Conservation (phyloP, 495 filamentous ascomycete species). For the Aspergillus bridgeri region DNA sequence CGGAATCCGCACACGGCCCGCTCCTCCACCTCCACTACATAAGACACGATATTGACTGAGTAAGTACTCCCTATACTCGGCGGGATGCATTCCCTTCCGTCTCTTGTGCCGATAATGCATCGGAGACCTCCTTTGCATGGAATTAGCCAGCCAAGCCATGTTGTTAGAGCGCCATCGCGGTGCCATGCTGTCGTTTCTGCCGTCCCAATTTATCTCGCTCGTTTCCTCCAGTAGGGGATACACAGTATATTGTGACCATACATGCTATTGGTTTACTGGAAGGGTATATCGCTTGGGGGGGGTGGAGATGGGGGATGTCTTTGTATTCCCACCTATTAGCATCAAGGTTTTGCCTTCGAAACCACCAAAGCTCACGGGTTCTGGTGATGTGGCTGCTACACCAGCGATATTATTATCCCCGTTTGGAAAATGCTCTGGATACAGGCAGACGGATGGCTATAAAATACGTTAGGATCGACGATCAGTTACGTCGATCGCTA, state of each 20-base stretch:
- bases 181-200: background rate
- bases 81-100: background rate
- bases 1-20: conserved; percentile 29
- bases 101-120: background rate
- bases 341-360: too few relatives aligned
- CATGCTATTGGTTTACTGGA: background rate
- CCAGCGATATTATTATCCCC: too few relatives aligned
- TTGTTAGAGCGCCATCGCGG: background rate
- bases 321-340: too few relatives aligned
- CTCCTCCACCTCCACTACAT: conserved; percentile 20
- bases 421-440: too few relatives aligned
- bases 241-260: background rate
- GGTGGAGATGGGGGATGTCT: too few relatives aligned
- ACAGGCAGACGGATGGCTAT: too few relatives aligned
- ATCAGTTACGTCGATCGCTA: too few relatives aligned
- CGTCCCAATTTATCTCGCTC: background rate
- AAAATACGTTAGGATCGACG: too few relatives aligned
- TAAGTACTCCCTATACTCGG: conserved; percentile 28
- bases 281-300: too few relatives aligned
- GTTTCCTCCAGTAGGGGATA: background rate
- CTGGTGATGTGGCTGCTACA: too few relatives aligned
- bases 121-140: background rate
- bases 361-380: too few relatives aligned
- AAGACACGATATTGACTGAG: conserved; percentile 19
- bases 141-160: background rate